Conservation (phyloP, 2,329 filamentous ascomycete species). For the Trichoderma sp. region DNA sequence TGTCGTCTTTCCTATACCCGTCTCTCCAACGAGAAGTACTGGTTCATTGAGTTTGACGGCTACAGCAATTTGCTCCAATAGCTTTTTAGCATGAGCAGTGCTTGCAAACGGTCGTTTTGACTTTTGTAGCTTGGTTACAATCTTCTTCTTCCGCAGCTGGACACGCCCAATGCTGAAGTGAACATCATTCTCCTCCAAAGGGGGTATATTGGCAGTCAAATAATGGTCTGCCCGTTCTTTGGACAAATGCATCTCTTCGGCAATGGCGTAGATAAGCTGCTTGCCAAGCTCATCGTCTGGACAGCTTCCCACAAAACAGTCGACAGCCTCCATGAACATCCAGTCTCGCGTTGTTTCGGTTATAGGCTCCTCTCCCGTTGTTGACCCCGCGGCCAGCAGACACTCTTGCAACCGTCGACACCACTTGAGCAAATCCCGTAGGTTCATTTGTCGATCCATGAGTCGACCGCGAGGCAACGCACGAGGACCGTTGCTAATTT, state of each 20-base stretch:
- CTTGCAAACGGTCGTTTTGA: conserved; percentile 77
- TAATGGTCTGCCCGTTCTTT: conserved; percentile 80
- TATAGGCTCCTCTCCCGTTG: conserved; percentile 69
- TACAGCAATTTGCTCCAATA: conserved; percentile 86
- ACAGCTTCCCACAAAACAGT: conserved; percentile 86
- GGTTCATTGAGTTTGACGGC: conserved; percentile 85
- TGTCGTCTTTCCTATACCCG: conserved; percentile 97
- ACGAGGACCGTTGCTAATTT: conserved; percentile 52
- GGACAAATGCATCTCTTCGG: conserved; percentile 85
- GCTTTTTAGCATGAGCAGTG: conserved; percentile 79
- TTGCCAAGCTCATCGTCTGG: conserved; percentile 65
- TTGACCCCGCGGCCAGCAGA: conserved; percentile 63
- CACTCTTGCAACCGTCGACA: conserved; percentile 75
- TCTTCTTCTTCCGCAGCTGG: conserved; percentile 61
- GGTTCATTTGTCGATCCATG: conserved; percentile 61
- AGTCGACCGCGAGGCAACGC: conserved; percentile 44
- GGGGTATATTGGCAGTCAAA: conserved; percentile 71
- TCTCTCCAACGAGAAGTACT: conserved; percentile 94
- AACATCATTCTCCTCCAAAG: conserved; percentile 63
- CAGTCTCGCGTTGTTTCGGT: conserved; percentile 74
- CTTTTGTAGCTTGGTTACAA: conserved; percentile 53
- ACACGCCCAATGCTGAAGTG: conserved; percentile 69
- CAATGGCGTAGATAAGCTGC: conserved; percentile 69
- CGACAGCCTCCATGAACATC: conserved; percentile 91
- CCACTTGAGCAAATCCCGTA: conserved; percentile 89